Evolutionary conservation across 2,329 filamentous ascomycete genomes (phyloP), one percentile per base, ranked within the genome.

Genomic region (Chalara sp.): DNA sequence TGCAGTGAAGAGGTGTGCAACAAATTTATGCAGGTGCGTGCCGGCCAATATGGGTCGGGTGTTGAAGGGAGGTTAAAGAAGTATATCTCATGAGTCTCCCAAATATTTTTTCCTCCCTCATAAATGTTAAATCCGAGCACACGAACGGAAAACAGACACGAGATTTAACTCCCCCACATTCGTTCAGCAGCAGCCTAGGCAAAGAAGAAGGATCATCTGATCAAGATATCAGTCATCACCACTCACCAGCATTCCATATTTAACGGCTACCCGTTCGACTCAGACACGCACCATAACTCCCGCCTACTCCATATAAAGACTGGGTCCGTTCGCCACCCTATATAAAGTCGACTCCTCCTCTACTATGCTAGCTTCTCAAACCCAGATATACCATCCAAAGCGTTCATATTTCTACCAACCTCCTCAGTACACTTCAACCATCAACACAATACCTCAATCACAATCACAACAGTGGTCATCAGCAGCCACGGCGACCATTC

Each of bases 361-460:
- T 12, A 47, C 29, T 10, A n/a, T 33, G 11, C 45, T 32, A 47
- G 30, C 29, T n/a, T 47, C 45, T 6, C 29, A 41, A 29, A 21
- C 39, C n/a, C 37, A 49, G 28, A 28, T 21, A 28, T 4, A 31
- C 48, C 49, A 44, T 10, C 29, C 6, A 47, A 52, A 49, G 50
- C 54, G 51, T 50, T 52, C 50, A 41, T 41, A 35, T 32, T 42
- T 32, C 31, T 44, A 50, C 39, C 46, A 44, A 32, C 45, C 28
- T 31, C 51, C 40, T 42, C 51, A 48, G 41, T 46, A 47, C 40
- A 11, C 49, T 32, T 48, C 51, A 39, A 47, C 44, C 33, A 48
- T 52, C 45, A 51, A 32, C 52, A 52, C 54, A 33, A 44, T 51
- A 39, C 50, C 48, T 35, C 48, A 50, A 37, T 45, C 35, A n/a